phyloP scores from a whole-genome alignment of 2,329 filamentous ascomycete genomes.

The Rhexocercosporidium sp. region DNA sequence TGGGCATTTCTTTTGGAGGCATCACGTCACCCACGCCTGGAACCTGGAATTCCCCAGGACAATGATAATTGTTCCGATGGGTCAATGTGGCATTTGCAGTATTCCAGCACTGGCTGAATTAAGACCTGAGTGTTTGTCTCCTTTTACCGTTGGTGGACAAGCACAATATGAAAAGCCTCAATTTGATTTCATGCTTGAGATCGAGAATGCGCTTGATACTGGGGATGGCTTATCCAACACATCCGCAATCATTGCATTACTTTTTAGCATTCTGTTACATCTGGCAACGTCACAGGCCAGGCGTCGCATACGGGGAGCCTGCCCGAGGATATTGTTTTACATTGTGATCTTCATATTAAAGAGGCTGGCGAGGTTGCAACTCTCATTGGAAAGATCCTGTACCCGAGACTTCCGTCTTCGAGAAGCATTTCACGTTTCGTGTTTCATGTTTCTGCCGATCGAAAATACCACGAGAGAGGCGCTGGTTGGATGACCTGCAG shows the following conservation, averaged over 20 bases:
- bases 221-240: not conserved
- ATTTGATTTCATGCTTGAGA: not conserved
- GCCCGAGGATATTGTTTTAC: not conserved
- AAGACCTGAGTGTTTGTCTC: not conserved
- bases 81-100: too few species aligned
- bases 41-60: not conserved
- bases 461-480: not conserved
- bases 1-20: too few species aligned
- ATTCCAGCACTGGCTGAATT: not conserved
- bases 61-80: too few species aligned
- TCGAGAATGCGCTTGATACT: not conserved
- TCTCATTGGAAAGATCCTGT: not conserved
- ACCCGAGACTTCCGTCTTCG: not conserved
- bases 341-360: not conserved
- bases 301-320: not conserved
- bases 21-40: not conserved
- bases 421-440: not conserved
- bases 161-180: not conserved
- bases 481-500: not conserved
- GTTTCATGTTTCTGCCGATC: conserved; percentile 4
- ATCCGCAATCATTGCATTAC: not conserved
- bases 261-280: not conserved
- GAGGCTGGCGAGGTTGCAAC: not conserved
- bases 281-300: not conserved
- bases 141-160: not conserved